A percentile compares a stretch with the other conserved stretches of the same genome.
Evolutionary conservation across 345 rosid species (phyloP).

Genomic region (Lepidium sativum): DNA sequence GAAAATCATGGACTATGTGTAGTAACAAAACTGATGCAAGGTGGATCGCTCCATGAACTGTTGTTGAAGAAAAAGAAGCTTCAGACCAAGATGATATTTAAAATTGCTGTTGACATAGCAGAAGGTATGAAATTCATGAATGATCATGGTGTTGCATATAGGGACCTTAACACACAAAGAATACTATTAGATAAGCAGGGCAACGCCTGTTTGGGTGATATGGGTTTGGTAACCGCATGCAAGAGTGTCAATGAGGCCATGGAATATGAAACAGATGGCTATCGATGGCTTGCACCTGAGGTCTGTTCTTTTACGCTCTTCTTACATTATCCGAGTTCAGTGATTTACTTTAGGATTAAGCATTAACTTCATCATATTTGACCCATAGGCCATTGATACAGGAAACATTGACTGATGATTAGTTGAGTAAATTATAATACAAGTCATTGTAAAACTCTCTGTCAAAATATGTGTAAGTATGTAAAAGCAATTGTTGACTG

Average conservation of each 20-base stretch:
- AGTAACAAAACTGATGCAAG: conserved; percentile 85
- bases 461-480: background rate
- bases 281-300: conserved; percentile 99
- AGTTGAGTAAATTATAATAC: background rate
- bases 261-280: conserved; percentile 99
- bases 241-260: conserved; percentile 69
- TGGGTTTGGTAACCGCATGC: conserved; percentile 84
- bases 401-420: background rate
- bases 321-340: background rate
- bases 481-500: conserved; percentile 4
- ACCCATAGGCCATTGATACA: background rate
- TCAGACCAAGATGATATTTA: conserved; percentile 61
- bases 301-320: conserved; percentile 35
- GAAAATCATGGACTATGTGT: conserved; percentile 90
- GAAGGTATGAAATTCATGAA: conserved; percentile 82
- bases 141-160: conserved; percentile 73
- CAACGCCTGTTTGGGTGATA: conserved; percentile 80
- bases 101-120: conserved; percentile 69
- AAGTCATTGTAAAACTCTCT: conserved; percentile 9
- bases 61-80: conserved; percentile 74
- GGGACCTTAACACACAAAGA: conserved; percentile 82
- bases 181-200: conserved; percentile 77
- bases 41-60: conserved; percentile 76
- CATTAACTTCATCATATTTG: background rate
- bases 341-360: background rate